Evolutionary conservation across 169 alveolate species (phyloP).

Genomic region (Babesia ovata): DNA sequence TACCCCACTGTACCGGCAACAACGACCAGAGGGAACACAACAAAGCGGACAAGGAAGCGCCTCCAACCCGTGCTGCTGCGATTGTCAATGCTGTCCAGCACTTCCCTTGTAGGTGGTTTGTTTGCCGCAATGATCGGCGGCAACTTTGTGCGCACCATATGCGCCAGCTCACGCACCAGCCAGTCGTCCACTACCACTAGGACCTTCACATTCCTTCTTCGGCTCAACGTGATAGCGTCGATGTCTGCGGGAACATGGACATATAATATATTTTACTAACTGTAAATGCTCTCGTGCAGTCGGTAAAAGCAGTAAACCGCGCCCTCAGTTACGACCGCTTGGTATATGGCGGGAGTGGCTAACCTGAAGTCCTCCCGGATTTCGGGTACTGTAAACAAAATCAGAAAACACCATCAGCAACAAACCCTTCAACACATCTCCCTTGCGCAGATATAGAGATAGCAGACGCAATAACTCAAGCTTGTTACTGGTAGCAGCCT

Average conservation of each 20-base stretch:
- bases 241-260: background rate
- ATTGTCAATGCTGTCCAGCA: conserved; percentile 7
- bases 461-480: conserved; percentile 38
- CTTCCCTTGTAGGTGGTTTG: conserved; percentile 16
- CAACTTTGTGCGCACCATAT: conserved; percentile 3
- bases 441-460: conserved; percentile 31
- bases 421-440: conserved; percentile 21
- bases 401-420: background rate
- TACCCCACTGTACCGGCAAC: background rate
- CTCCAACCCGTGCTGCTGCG: conserved; percentile 50
- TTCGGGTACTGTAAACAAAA: conserved; percentile 4
- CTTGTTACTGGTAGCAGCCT: conserved; percentile 47
- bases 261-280: conserved; percentile 2
- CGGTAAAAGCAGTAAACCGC: conserved; percentile 22
- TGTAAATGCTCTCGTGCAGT: conserved; percentile 13
- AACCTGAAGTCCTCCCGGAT: conserved; percentile 22
- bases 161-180: conserved; percentile 11
- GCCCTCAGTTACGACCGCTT: conserved; percentile 29
- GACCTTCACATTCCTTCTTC: conserved; percentile 27
- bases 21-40: conserved; percentile 24
- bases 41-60: conserved; percentile 25
- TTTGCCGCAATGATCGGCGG: conserved; percentile 1
- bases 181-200: conserved; percentile 34
- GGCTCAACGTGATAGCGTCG: conserved; percentile 6
- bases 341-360: conserved; percentile 38